A percentile compares a stretch with the other conserved stretches of the same genome.
Evolutionary conservation across 352 stramenopile species (phyloP).

Genomic region (Globisporangium camurandrum): DNA sequence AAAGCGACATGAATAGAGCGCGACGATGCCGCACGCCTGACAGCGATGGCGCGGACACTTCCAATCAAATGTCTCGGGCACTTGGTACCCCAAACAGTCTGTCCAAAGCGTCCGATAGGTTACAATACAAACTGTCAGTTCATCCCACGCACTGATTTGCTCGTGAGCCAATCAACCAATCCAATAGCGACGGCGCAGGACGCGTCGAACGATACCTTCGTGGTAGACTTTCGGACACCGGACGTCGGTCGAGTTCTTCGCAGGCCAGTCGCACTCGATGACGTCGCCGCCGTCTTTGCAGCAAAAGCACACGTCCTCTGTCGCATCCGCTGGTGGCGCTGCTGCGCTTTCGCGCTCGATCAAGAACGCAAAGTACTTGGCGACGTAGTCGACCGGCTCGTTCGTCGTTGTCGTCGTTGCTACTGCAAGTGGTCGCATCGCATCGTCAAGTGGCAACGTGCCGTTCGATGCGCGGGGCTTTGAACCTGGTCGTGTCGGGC

Average conservation of each 20-base stretch:
- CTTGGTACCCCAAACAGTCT: slow-evolving; percentile 65
- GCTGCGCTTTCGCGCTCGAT: slow-evolving; percentile 27
- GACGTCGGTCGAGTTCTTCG: slow-evolving; percentile 21
- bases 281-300: slow-evolving; percentile 78
- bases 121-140: neutral
- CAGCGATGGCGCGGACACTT: slow-evolving; percentile 65
- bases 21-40: slow-evolving; percentile 50
- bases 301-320: slow-evolving; percentile 80
- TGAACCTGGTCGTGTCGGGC: too few relatives aligned
- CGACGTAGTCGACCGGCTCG: slow-evolving; percentile 50
- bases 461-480: too few relatives aligned
- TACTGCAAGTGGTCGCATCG: slow-evolving; percentile 16
- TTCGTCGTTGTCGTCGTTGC: slow-evolving; percentile 22
- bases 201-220: slow-evolving; percentile 29
- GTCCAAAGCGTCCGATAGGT: neutral
- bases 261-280: slow-evolving; percentile 73
- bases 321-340: slow-evolving; percentile 21
- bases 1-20: slow-evolving; percentile 48
- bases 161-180: neutral
- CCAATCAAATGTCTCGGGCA: slow-evolving; percentile 52
- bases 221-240: slow-evolving; percentile 80
- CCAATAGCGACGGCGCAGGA: too few relatives aligned
- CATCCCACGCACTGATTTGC: too few relatives aligned
- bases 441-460: too few relatives aligned
- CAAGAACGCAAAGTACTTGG: slow-evolving; percentile 67